These are phyloP conservation scores for Gynochthodes officinalis DNA, from an alignment of 257 asterid genomes.

Conservation along the genomic window DNA sequence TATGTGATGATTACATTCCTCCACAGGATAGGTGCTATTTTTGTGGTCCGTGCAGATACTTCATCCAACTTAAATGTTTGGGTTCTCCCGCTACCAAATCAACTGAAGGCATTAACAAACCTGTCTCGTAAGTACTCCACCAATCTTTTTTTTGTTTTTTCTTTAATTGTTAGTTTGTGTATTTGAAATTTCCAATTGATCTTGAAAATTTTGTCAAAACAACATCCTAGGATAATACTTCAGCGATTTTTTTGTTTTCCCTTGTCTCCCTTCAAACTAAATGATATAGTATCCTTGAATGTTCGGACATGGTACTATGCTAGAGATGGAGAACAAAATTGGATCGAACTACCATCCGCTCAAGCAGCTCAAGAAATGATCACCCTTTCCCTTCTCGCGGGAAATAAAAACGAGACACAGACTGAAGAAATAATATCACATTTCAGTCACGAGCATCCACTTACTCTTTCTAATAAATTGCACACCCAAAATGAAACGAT, in stretches of 20 bases:
- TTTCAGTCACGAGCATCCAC: background rate
- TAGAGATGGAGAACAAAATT: background rate
- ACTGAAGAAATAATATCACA: background rate
- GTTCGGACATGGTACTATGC: background rate
- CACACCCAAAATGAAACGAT: too few species aligned
- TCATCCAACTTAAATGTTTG: background rate
- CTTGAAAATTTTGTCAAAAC: too few species aligned
- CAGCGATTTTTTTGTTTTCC: background rate
- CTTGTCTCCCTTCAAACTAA: background rate
- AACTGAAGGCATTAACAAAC: background rate
- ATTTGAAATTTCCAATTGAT: too few species aligned
- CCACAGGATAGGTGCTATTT: background rate
- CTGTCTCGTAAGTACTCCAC: background rate
- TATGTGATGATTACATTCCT: rapidly evolving
- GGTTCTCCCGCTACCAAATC: background rate
- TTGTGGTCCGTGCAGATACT: constrained; percentile 9
- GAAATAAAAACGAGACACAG: background rate
- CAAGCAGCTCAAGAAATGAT: background rate
- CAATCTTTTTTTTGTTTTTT: too few species aligned
- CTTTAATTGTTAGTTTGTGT: background rate
- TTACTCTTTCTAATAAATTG: background rate
- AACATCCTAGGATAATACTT: too few species aligned
- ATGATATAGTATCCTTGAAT: background rate
- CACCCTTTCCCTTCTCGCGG: background rate
- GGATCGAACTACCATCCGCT: background rate